Base-by-base conservation (phyloP, 805 yeast species). In the Helenozyma rhizophorensis region DNA sequence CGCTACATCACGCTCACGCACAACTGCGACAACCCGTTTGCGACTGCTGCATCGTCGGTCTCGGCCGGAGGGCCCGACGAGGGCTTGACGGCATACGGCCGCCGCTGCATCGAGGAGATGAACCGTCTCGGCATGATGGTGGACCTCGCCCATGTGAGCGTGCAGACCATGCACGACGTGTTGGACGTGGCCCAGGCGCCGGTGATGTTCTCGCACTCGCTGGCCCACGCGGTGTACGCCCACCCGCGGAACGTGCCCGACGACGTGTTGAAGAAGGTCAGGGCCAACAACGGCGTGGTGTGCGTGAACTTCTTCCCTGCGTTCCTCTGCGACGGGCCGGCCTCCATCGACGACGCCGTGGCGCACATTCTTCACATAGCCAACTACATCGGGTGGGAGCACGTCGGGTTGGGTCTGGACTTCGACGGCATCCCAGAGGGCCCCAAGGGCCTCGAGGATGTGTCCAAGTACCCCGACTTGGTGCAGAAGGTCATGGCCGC, bases 21-120 rank as follows among this genome's bases (percentile, higher is more conserved):
- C 37, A 73, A 73, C 45, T 72, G 78, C 51, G 77, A 73, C 41
- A 74, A 74, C 39, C 77, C 78, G 4, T 74, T 71, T 51, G 78
- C 78, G 2, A 72, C 76, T 10, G 74, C 78, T 9, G 77, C 78
- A 6, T 59, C 71, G 4, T 60, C 74, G 0, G 60, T 65, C 4
- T 43, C 69, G 12, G 74, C 61, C 13, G 77, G 77, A 1, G 53
- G 57, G 25, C 60, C 56, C 6, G 78, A 72, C 42, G 37, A 47
- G 9, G 78, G 78, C 0, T 48, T 73, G 30, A 54, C 72, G 13
- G 51, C 52, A 1, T 64, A 39, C 34, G 78, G 77, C 10, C 46
- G 30, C 4, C 56, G 56, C 12, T 65, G 72, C 40, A 49, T 71
- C 24, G 47, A 42, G 27, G 77, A 72, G 45, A 70, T 72, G 76